Base-by-base conservation (phyloP, 2,329 filamentous ascomycete genomes). In the Trichophyton benhamiae region DNA sequence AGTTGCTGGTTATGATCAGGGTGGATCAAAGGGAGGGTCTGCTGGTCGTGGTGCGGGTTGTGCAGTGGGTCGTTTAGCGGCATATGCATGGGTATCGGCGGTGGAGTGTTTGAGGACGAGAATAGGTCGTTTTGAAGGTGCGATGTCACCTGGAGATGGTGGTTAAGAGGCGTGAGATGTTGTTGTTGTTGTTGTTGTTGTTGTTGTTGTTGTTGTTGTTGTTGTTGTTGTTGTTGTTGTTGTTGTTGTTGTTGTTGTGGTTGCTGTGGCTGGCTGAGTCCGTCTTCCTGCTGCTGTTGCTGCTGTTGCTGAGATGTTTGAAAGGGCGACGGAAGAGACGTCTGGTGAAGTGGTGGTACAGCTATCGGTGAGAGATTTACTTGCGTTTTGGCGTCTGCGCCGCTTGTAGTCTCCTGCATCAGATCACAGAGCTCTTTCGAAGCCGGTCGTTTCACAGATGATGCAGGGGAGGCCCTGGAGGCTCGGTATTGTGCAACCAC, bases 401-500 rank as follows among this genome's bases (percentile, higher is more conserved):
- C 53, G 30, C 36, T 48, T 59, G 27, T 25, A 27, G n/a, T 59
- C 38, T 61, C 27, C 27, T 42, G 44, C 52, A 17, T 58, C 52
- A 30, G n/a, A 20, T 38, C 59, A 36, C 33, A 58, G 57, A 53
- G 13, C 27, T 53, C 17, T 22, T 22, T 27, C 5, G 9, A 11
- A 33, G 22, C 20, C 13, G 27, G 59, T 30, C 60, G 57, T 61
- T 61, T 65, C n/a, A 63, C 58, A 42, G 38, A 30, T 22, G 20
- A 38, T 52, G 55, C 42, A 59, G 27, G 11, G 17, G 8, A 30
- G 22, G 62, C 58, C 42, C 64, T 65, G 25, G 66, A 58, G 52
- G 63, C 63, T 42, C 61, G 61, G 60, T 66, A 67, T 48, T 67
- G 64, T 22, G 59, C 48, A 15, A 66, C 63, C 4, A 67, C 64